These are phyloP conservation scores for Apiospora aurea DNA, from an alignment of 2,329 filamentous ascomycete species.

Conservation along the genomic window DNA sequence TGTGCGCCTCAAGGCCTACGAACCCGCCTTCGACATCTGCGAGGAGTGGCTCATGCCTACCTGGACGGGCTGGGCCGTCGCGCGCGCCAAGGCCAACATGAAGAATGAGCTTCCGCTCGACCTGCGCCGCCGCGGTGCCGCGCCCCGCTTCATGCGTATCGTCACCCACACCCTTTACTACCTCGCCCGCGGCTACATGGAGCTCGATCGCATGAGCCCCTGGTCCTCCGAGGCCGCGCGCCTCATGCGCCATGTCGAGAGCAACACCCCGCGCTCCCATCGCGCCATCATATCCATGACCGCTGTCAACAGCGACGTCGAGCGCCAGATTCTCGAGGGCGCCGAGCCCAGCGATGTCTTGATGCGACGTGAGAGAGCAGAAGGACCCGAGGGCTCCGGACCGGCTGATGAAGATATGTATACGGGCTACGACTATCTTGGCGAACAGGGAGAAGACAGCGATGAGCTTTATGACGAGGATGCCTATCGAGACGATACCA, in stretches of 20 bases:
- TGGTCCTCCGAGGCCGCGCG: constrained; percentile 57
- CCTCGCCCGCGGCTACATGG: constrained; percentile 58
- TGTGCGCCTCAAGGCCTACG: constrained; percentile 62
- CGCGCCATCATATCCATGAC: constrained; percentile 43
- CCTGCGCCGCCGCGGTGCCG: constrained; percentile 46
- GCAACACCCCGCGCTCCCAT: constrained; percentile 42
- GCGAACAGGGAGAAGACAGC: neutral
- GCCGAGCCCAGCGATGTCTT: constrained; percentile 28
- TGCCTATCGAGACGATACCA: neutral
- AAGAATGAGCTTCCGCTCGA: constrained; percentile 45
- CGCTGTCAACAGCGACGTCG: constrained; percentile 36
- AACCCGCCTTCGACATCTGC: constrained; percentile 75
- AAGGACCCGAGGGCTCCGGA: too few species aligned
- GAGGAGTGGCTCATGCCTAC: constrained; percentile 80
- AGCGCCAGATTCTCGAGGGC: constrained; percentile 36
- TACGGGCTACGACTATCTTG: neutral
- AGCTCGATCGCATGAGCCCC: constrained; percentile 54
- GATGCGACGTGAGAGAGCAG: neutral
- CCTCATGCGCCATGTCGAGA: constrained; percentile 47
- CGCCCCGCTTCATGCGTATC: constrained; percentile 48
- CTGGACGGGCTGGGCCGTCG: constrained; percentile 75
- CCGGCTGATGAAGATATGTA: neutral
- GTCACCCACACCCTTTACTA: constrained; percentile 54
- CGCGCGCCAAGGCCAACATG: constrained; percentile 38
- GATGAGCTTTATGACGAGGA: neutral